phyloP scores from a whole-genome alignment of 2,329 filamentous ascomycete genomes.

The Parastagonospora nodorum region DNA sequence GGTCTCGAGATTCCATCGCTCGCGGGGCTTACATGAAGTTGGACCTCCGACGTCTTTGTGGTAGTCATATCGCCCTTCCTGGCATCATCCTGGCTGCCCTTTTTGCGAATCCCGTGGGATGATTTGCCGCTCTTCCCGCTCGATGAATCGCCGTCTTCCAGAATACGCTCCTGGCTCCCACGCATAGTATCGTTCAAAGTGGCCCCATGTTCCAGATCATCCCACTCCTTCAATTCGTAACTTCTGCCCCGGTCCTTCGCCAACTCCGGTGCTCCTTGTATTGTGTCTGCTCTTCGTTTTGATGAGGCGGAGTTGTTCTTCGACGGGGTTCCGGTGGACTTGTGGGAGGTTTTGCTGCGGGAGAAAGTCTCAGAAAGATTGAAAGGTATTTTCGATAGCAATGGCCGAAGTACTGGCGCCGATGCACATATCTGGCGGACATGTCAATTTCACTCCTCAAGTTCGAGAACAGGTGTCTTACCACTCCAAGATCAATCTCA shows the following conservation, averaged over 20 bases:
- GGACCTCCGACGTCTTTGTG: slow-evolving; percentile 22
- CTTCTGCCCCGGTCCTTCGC: slow-evolving; percentile 18
- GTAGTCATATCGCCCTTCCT: slow-evolving; percentile 23
- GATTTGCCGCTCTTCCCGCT: background rate
- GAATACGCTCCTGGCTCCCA: slow-evolving; percentile 8
- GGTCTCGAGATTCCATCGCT: too few species aligned
- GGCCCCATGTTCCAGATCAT: slow-evolving; percentile 9
- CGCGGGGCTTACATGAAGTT: slow-evolving; percentile 12
- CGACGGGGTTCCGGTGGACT: slow-evolving; percentile 1
- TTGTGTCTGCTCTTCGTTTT: slow-evolving; percentile 18
- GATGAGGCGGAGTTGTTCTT: slow-evolving; percentile 11
- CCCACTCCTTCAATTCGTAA: slow-evolving; percentile 31
- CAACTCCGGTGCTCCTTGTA: slow-evolving; percentile 15
- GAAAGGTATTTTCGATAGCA: slow-evolving; percentile 34
- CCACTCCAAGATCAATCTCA: slow-evolving; percentile 54
- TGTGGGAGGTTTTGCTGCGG: slow-evolving; percentile 18
- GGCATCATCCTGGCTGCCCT: background rate
- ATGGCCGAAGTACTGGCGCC: slow-evolving; percentile 37
- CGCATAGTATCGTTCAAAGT: slow-evolving; percentile 1
- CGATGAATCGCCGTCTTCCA: background rate
- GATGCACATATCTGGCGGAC: slow-evolving; percentile 33
- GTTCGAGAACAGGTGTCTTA: slow-evolving; percentile 27
- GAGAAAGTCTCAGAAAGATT: slow-evolving; percentile 22
- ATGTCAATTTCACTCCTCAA: background rate
- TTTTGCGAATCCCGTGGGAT: background rate